Evolutionary conservation across 225 moss, liverwort and hornwort species (phyloP), one percentile per base, ranked within the genome.

Genomic region (Climacium dendroides): DNA sequence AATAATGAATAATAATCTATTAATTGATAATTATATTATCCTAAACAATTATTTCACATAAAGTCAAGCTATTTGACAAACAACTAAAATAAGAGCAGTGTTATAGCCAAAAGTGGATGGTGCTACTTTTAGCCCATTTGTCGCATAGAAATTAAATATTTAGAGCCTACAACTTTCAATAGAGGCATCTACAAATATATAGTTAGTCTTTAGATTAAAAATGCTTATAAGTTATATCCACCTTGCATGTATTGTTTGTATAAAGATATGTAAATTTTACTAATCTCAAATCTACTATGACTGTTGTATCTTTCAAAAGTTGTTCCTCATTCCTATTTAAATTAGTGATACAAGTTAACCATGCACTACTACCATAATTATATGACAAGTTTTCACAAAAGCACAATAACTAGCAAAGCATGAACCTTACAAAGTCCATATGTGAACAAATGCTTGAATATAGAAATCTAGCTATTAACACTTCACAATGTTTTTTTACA

Each of bases 331-430:
- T 30, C 30, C 1, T 62, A 6, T 62, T 30, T 3, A 6, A 16
- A 30, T 1, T 30, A 2, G 59, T 35, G 9, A 64, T 17, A 34
- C 4, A 1, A 64, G 7, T 64, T 64, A 34, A 35, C 3, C 1
- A 3, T 0, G 1, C 19, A 19, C 35, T 65, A 20, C 66, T 11
- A 66, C 11, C 3, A 20, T 66, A 35, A 35, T 2, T 65, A 65
- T 65, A 10, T 1, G 1, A 65, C 2, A 65, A 8, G 3, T 63
- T 63, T 17, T 0, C 4, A 16, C 9, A 16, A 2, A 11, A 35
- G 19, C 1, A 35, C 2, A 3, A 1, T 35, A 35, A 65, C 35
- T 1, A 35, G 1, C 1, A 35, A 65, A n/a, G 5, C 3, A 64
- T 5, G 9, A 35, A 19, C 19, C 11, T n/a, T 11, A 32, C 2